Evolutionary conservation across 345 rosid species (phyloP).

Genomic region (Camelina hispida): DNA sequence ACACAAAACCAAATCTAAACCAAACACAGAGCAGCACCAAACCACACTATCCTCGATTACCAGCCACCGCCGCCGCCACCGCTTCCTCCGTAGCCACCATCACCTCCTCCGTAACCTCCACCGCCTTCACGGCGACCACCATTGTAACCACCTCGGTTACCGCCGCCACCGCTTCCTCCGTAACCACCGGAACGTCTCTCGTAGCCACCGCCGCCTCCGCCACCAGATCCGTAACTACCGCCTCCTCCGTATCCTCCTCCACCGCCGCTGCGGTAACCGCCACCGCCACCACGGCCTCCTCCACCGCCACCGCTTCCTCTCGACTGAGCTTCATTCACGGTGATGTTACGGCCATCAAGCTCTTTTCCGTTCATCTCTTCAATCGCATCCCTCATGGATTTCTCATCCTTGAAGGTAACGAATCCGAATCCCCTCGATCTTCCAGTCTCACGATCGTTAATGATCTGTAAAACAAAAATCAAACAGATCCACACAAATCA

Average conservation of each 20-base stretch:
- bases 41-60: constrained; percentile 12
- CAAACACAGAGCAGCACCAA: constrained; percentile 3
- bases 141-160: constrained; percentile 49
- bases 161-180: constrained; percentile 42
- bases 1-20: constrained; percentile 18
- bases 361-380: constrained; percentile 88
- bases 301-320: constrained; percentile 61
- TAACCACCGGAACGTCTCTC: constrained; percentile 25
- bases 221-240: constrained; percentile 44
- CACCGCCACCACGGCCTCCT: constrained; percentile 55
- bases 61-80: constrained; percentile 39
- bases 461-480: constrained; percentile 50
- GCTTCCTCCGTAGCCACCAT: constrained; percentile 40
- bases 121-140: constrained; percentile 34
- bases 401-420: constrained; percentile 79
- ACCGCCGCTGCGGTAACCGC: constrained; percentile 45
- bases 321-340: constrained; percentile 88
- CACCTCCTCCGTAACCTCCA: constrained; percentile 33
- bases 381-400: constrained; percentile 87
- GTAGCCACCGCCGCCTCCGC: constrained; percentile 42
- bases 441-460: constrained; percentile 90
- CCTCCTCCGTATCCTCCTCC: constrained; percentile 53
- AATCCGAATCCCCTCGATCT: constrained; percentile 92
- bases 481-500: neutral
- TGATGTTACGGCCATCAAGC: constrained; percentile 80